phyloP scores from a whole-genome alignment of 108 stramenopile genomes.

The Nannochloropsis oceanica region DNA sequence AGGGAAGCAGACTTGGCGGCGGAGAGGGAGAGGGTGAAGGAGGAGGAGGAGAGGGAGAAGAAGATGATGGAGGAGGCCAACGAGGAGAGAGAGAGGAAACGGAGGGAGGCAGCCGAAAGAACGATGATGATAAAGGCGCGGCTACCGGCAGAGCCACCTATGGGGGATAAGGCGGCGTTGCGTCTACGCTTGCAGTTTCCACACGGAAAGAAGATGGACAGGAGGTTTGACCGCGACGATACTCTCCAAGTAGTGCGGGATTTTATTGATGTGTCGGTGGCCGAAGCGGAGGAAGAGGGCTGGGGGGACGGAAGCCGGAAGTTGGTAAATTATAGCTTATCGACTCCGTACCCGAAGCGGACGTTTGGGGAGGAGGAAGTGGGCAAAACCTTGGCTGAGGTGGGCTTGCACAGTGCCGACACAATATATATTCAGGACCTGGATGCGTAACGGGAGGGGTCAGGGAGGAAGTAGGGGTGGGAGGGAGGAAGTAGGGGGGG shows the following conservation, averaged over 20 bases:
- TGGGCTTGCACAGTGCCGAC: background rate
- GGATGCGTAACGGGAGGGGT: background rate
- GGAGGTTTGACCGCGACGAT: background rate
- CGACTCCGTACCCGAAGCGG: slow-evolving; percentile 24
- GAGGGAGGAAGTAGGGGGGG: too few relatives aligned
- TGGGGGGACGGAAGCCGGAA: background rate
- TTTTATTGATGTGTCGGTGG: slow-evolving; percentile 19
- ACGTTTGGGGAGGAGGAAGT: slow-evolving; percentile 3
- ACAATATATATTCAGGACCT: background rate
- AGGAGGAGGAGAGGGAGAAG: background rate
- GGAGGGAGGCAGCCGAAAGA: background rate
- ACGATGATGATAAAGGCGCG: background rate
- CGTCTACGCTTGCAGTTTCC: slow-evolving; percentile 35
- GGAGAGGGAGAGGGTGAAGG: background rate
- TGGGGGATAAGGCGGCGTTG: slow-evolving; percentile 1
- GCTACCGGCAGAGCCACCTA: slow-evolving; percentile 17
- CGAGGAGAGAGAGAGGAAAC: slow-evolving; percentile 12
- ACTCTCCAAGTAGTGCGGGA: slow-evolving; percentile 10
- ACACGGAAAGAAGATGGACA: slow-evolving; percentile 23
- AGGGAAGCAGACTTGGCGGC: slow-evolving; percentile 11
- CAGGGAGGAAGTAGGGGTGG: too few relatives aligned
- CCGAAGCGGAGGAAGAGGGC: slow-evolving; percentile 11
- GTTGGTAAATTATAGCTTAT: slow-evolving; percentile 29
- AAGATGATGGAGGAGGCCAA: slow-evolving; percentile 17
- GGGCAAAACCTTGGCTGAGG: background rate